These are phyloP conservation scores for Saussurea involucrata DNA, from an alignment of 129 eudicot species.

Conservation along the genomic window DNA sequence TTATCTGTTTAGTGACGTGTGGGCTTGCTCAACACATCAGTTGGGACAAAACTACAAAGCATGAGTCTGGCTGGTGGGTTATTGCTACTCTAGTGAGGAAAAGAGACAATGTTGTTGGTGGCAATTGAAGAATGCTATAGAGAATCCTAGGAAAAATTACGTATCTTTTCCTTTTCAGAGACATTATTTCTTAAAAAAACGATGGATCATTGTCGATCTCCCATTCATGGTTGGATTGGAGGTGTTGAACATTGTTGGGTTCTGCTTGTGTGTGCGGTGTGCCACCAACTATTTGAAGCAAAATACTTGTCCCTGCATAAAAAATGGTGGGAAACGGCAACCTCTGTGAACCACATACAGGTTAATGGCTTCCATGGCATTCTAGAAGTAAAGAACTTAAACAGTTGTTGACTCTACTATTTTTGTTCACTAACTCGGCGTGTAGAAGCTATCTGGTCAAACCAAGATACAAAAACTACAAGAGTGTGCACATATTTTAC, in stretches of 20 bases:
- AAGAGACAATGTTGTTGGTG: neutral
- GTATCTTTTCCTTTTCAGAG: slow-evolving; percentile 1
- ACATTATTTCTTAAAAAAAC: neutral
- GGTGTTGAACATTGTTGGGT: slow-evolving; percentile 2
- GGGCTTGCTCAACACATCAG: neutral
- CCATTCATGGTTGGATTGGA: neutral
- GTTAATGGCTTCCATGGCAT: neutral
- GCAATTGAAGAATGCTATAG: neutral
- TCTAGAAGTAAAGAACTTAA: neutral
- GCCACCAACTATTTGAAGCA: neutral
- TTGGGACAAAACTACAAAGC: neutral
- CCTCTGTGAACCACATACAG: neutral
- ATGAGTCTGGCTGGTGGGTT: neutral
- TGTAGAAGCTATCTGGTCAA: slow-evolving; percentile 9
- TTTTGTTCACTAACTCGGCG: neutral
- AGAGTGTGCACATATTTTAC: neutral
- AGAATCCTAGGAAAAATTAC: neutral
- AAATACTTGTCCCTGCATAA: neutral
- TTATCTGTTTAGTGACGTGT: neutral
- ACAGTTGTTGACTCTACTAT: neutral
- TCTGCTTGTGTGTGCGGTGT: neutral
- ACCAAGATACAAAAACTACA: neutral
- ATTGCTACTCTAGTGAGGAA: neutral
- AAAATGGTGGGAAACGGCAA: neutral
- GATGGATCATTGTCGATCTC: neutral